Evolutionary conservation across 176 grass and related monocot species (phyloP), one percentile per base, ranked within the genome.

Genomic region (Cymbopogon citratus): DNA sequence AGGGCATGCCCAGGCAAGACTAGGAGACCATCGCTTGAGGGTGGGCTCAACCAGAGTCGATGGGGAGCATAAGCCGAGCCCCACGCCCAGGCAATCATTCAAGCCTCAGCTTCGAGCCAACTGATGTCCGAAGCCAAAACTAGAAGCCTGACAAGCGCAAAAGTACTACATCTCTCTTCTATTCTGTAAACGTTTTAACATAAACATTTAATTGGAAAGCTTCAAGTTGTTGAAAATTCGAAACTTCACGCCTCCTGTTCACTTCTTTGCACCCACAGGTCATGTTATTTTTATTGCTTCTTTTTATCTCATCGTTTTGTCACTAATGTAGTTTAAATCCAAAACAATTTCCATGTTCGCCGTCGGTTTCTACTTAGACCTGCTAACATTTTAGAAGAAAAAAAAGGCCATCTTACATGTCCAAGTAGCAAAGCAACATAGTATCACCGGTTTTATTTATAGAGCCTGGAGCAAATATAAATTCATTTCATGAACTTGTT

Each of bases 331-430:
- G 21, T 23, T 57, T 1, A 57, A 57, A 23, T 24, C 3, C 7
- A 57, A 57, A 9, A 24, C 2, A 3, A 0, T 9, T 57, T 21
- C 3, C 0, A 0, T 3, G 7, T 10, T 4, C 6, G 0, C 23
- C 24, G 54, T 57, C 3, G 21, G 21, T 57, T 57, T 59, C 56
- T 60, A 24, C n/a, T 11, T 11, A 24, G 54, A 24, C 21, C 24
- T 25, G 1, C 1, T n/a, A 60, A 60, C 7, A 0, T 56, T 51
- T n/a, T 54, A 21, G 1, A 59, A 24, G 9, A 24, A 23, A 57
- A 10, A 56, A 52, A 2, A 0, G 0, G 0, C 0, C n/a, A 1
- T n/a, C 1, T 56, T 56, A 3, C 2, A 56, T 56, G 52, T 9
- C 52, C 3, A 9, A 0, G 1, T n/a, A 56, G 52, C 51, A 56